These are phyloP conservation scores for Aureobasidium leucospermi DNA, from an alignment of 2,329 filamentous ascomycete species.

Conservation along the genomic window DNA sequence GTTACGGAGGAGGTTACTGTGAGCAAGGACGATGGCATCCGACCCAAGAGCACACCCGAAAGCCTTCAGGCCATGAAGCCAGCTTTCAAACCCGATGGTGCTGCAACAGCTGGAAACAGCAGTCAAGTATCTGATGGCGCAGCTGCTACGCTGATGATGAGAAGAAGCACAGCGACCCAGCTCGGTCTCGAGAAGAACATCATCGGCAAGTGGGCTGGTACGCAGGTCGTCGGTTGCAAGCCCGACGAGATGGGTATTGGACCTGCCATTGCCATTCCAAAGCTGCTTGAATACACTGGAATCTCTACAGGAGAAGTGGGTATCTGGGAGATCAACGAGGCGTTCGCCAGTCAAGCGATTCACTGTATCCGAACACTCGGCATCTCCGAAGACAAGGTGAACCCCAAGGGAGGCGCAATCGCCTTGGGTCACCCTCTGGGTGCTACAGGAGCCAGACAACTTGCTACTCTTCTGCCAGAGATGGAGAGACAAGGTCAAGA, in stretches of 20 bases:
- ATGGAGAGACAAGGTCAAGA: constrained; percentile 60
- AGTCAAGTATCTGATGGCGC: constrained; percentile 85
- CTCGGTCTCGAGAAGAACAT: constrained; percentile 64
- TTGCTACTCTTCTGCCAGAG: constrained; percentile 65
- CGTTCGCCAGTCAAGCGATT: constrained; percentile 56
- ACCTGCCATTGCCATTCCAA: constrained; percentile 78
- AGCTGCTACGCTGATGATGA: constrained; percentile 75
- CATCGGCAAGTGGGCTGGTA: constrained; percentile 75
- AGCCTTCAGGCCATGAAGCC: constrained; percentile 74
- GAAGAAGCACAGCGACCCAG: constrained; percentile 66
- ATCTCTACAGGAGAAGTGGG: constrained; percentile 63
- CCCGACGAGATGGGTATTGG: constrained; percentile 95
- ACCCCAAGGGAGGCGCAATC: constrained; percentile 89
- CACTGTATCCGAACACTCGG: constrained; percentile 67
- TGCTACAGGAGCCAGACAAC: constrained; percentile 76
- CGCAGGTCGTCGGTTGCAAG: constrained; percentile 66
- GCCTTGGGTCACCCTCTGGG: constrained; percentile 89
- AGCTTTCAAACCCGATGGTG: constrained; percentile 68
- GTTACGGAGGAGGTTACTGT: constrained; percentile 56
- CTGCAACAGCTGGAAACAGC: constrained; percentile 77
- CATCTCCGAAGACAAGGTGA: constrained; percentile 64
- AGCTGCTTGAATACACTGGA: constrained; percentile 63
- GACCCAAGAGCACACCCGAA: constrained; percentile 59
- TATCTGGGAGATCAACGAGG: constrained; percentile 92
- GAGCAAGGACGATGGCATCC: constrained; percentile 73